These are phyloP conservation scores for Aspergillus phoenicis DNA, from an alignment of 2,329 filamentous ascomycete genomes.

Conservation along the genomic window DNA sequence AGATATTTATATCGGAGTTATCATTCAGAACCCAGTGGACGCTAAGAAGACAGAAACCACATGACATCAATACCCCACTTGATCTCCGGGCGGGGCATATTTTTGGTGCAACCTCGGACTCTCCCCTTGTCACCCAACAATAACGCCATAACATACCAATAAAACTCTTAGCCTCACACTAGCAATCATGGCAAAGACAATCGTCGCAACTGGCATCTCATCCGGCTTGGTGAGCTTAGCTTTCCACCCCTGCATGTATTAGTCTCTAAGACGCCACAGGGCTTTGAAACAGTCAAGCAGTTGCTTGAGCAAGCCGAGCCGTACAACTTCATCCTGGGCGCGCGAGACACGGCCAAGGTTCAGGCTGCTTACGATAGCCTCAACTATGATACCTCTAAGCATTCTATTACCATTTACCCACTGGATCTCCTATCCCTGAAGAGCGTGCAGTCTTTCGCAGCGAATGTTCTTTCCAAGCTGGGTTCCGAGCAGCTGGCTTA, in stretches of 20 bases:
- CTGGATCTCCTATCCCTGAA: slow-evolving; percentile 25
- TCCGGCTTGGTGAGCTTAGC: neutral
- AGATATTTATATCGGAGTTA: too few relatives aligned
- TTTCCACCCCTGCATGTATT: neutral
- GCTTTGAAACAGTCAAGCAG: slow-evolving; percentile 31
- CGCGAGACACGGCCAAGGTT: slow-evolving; percentile 18
- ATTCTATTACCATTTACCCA: slow-evolving; percentile 23
- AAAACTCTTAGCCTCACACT: too few relatives aligned
- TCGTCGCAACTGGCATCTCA: neutral
- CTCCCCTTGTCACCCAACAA: too few relatives aligned
- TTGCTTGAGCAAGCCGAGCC: slow-evolving; percentile 25
- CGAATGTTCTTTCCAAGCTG: slow-evolving; percentile 22
- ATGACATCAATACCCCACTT: too few relatives aligned
- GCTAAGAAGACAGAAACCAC: too few relatives aligned
- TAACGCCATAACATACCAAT: too few relatives aligned
- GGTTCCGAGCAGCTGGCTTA: slow-evolving; percentile 21
- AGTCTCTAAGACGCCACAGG: slow-evolving; percentile 12
- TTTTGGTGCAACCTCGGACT: too few relatives aligned
- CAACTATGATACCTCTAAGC: slow-evolving; percentile 23
- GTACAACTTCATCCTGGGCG: slow-evolving; percentile 29
- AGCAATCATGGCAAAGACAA: neutral
- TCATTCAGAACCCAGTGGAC: too few relatives aligned
- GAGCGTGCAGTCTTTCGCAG: slow-evolving; percentile 26
- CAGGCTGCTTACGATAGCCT: slow-evolving; percentile 21
- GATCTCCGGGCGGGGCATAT: too few relatives aligned